Evolutionary conservation across 2,329 filamentous ascomycete species (phyloP).

Genomic region (Venturiaceae sp.): DNA sequence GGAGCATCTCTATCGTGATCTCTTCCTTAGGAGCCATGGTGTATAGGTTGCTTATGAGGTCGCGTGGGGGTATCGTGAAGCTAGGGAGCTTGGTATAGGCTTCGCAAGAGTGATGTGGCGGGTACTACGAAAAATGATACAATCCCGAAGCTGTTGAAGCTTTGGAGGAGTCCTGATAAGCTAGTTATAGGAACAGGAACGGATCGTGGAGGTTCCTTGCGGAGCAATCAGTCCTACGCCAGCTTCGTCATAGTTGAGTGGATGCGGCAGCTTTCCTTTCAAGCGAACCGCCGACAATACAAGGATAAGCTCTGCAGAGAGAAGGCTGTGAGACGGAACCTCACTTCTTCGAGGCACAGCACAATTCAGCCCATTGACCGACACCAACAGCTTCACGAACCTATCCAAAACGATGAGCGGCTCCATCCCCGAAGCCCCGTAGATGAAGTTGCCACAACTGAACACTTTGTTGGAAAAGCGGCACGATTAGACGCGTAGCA

Average conservation of each 20-base stretch:
- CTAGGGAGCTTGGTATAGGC: neutral
- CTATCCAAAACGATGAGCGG: neutral
- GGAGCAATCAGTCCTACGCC: neutral
- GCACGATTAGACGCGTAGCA: too few relatives aligned
- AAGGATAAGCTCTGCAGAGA: neutral
- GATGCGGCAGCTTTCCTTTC: neutral
- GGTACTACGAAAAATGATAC: neutral
- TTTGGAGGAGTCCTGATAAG: neutral
- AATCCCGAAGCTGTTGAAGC: neutral
- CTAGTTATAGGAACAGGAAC: neutral
- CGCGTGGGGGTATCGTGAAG: neutral
- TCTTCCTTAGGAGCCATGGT: constrained; percentile 11
- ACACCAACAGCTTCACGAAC: neutral
- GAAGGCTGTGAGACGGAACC: neutral
- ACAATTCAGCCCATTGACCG: neutral
- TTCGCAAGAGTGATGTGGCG: neutral
- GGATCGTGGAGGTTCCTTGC: neutral
- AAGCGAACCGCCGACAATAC: neutral
- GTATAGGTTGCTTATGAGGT: neutral
- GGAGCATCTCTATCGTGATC: constrained; percentile 56
- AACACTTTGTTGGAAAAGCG: too few relatives aligned
- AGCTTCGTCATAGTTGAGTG: neutral
- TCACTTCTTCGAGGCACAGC: neutral
- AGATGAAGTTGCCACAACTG: neutral
- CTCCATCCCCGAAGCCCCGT: neutral